Percentiles rank a stretch among this genome's conserved stretches.
phyloP scores from a whole-genome alignment of 2,329 filamentous ascomycete species.

The Trichoderma sp. region DNA sequence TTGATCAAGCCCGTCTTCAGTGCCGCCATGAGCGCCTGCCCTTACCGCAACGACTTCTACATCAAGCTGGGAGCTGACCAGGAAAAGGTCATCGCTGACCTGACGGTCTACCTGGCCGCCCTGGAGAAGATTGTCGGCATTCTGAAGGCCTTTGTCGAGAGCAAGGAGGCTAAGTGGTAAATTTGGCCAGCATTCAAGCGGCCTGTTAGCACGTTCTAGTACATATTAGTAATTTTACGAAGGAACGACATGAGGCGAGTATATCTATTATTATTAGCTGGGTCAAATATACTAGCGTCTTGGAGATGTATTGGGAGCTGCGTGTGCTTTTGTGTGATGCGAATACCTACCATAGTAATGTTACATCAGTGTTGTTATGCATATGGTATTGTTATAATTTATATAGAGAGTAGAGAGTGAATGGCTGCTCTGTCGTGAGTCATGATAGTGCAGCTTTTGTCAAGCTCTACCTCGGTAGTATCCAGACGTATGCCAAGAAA shows the following conservation, averaged over 20 bases:
- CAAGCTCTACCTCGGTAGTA: neutral
- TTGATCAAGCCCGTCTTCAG: slow-evolving; percentile 88
- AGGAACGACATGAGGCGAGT: neutral
- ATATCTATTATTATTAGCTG: slow-evolving; percentile 4
- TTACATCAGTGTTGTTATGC: neutral
- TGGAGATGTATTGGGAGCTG: neutral
- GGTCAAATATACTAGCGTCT: slow-evolving; percentile 2
- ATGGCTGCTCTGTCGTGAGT: neutral
- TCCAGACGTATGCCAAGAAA: neutral
- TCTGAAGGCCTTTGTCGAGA: slow-evolving; percentile 58
- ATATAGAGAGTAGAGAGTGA: neutral
- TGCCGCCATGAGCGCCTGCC: slow-evolving; percentile 87
- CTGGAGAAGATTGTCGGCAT: slow-evolving; percentile 78
- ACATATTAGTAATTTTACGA: slow-evolving; percentile 14
- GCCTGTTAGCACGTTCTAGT: neutral
- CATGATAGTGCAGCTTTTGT: neutral
- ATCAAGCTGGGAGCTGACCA: slow-evolving; percentile 71
- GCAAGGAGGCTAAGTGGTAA: slow-evolving; percentile 59
- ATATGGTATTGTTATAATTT: neutral
- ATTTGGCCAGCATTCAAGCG: neutral
- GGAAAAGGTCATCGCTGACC: slow-evolving; percentile 58
- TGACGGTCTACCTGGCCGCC: slow-evolving; percentile 70
- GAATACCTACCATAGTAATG: too few species aligned
- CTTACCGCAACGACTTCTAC: slow-evolving; percentile 93
- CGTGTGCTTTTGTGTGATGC: neutral